Percentiles rank a stretch among this genome's conserved stretches.
phyloP scores from a whole-genome alignment of 805 yeast species.

The Grigorovia yakushimaensis region DNA sequence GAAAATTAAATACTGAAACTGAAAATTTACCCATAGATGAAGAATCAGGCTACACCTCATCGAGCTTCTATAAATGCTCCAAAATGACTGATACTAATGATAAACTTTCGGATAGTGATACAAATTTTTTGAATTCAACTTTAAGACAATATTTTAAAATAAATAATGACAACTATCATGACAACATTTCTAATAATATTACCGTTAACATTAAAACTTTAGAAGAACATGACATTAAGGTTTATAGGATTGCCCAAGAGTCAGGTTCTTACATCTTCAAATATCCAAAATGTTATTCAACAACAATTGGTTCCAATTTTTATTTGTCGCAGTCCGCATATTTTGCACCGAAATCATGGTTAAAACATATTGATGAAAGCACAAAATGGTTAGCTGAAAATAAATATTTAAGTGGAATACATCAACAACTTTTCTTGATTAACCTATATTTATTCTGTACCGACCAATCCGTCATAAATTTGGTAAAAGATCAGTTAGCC shows the following conservation, averaged over 20 bases:
- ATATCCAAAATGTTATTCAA: conserved; percentile 46
- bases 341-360: conserved; percentile 51
- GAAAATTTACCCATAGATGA: not conserved
- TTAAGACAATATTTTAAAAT: not conserved
- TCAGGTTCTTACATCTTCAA: conserved; percentile 54
- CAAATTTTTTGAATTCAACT: not conserved
- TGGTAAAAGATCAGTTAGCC: conserved; percentile 27
- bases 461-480: conserved; percentile 30
- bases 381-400: conserved; percentile 43
- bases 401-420: conserved; percentile 42
- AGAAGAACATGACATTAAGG: conserved; percentile 39
- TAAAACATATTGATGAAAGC: conserved; percentile 38
- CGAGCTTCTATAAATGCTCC: conserved; percentile 53
- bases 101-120: conserved; percentile 8
- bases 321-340: conserved; percentile 45
- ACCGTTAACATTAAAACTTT: conserved; percentile 43
- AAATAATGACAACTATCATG: not conserved
- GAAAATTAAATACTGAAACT: conserved; percentile 36
- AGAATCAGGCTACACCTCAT: not conserved
- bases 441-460: conserved; percentile 37
- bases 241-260: conserved; percentile 40
- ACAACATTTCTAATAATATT: conserved; percentile 11
- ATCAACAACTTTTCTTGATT: conserved; percentile 38
- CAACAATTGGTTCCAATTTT: conserved; percentile 45
- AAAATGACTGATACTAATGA: conserved; percentile 6